phyloP scores from a whole-genome alignment of 2,329 filamentous ascomycete genomes.

The Aureobasidium melanogenum region DNA sequence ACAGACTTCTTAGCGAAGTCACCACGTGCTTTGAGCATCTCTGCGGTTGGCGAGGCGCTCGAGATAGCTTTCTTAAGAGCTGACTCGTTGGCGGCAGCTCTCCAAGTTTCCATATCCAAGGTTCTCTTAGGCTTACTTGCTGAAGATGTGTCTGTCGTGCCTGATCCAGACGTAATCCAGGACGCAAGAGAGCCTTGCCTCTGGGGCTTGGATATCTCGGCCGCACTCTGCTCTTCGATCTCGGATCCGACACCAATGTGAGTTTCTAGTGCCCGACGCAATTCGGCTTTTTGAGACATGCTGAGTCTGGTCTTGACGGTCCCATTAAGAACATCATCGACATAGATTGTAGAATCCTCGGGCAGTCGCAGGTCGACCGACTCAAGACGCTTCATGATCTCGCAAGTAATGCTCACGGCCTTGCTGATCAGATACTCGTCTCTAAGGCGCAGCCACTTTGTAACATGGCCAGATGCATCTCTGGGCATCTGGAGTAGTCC shows the following conservation, averaged over 20 bases:
- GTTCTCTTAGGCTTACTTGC: slow-evolving; percentile 15
- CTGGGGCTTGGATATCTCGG: slow-evolving; percentile 21
- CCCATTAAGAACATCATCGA: slow-evolving; percentile 57
- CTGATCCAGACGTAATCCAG: slow-evolving; percentile 28
- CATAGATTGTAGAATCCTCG: slow-evolving; percentile 48
- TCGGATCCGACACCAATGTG: slow-evolving; percentile 32
- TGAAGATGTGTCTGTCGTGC: slow-evolving; percentile 17
- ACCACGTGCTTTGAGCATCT: slow-evolving; percentile 14
- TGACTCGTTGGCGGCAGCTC: slow-evolving; percentile 23
- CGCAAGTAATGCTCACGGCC: slow-evolving; percentile 72
- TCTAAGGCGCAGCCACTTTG: slow-evolving; percentile 81
- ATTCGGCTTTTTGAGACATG: slow-evolving; percentile 73
- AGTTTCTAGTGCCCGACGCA: slow-evolving; percentile 54
- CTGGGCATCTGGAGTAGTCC: slow-evolving; percentile 58
- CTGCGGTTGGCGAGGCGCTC: slow-evolving; percentile 22
- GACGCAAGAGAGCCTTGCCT: slow-evolving; percentile 34
- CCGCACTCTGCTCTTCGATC: slow-evolving; percentile 15
- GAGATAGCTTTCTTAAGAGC: slow-evolving; percentile 23
- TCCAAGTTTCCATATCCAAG: slow-evolving; percentile 28
- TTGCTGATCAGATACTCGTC: slow-evolving; percentile 79
- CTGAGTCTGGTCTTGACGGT: slow-evolving; percentile 69
- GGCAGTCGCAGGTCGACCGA: slow-evolving; percentile 67
- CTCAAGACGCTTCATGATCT: slow-evolving; percentile 72
- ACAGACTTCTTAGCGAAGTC: slow-evolving; percentile 23
- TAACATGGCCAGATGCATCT: slow-evolving; percentile 57